Conservation (phyloP, 148 eudicot species). For the Fagopyrum esculentum region DNA sequence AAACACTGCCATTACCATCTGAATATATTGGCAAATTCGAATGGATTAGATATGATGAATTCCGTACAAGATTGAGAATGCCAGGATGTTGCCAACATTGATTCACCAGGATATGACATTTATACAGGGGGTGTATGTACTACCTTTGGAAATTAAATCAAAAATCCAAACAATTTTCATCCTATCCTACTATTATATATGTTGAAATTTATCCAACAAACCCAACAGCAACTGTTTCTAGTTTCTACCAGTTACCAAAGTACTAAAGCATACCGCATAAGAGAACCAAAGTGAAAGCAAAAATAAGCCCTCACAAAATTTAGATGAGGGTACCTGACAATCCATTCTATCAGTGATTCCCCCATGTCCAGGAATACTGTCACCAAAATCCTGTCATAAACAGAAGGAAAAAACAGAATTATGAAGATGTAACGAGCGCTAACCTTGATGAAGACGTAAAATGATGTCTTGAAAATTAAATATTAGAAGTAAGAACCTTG, state of each 20-base stretch:
- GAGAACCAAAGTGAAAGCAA: background rate
- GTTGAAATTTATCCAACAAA: too few species aligned
- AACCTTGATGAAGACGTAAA: background rate
- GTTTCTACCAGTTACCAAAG: background rate
- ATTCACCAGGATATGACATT: background rate
- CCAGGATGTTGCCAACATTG: background rate
- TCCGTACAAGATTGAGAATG: background rate
- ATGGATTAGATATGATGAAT: background rate
- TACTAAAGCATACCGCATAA: background rate
- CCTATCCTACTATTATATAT: background rate
- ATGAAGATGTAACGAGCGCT: background rate
- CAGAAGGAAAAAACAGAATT: background rate
- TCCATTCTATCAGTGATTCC: constrained; percentile 90
- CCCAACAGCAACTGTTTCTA: too few species aligned
- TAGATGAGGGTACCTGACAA: constrained; percentile 52
- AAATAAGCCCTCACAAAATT: background rate
- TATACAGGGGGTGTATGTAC: background rate
- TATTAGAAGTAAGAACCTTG: constrained; percentile 30
- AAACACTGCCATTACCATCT: constrained; percentile 94
- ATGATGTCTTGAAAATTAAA: background rate
- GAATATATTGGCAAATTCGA: constrained; percentile 17
- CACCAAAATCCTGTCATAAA: constrained; percentile 67
- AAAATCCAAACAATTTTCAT: background rate
- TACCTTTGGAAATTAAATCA: background rate
- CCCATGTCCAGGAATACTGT: constrained; percentile 90